Conservation (phyloP, 345 rosid species). For the sweet orange (Citrus sinensis) region DVS_A1.0 CM039164.1:3011001-3011500, state of each 20-base stretch:
- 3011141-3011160: not conserved
- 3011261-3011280: not conserved
- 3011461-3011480: not conserved
- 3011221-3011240: too few relatives aligned
- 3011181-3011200: too few relatives aligned
- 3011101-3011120: constrained; percentile 13
- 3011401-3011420: not conserved
- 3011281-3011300: not conserved
- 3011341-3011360: not conserved
- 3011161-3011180: constrained; percentile 15
- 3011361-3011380: not conserved
- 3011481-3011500: not conserved
- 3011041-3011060: constrained; percentile 30
- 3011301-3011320: not conserved
- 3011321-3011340: not conserved
- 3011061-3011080: constrained; percentile 3
- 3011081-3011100: constrained; percentile 12
- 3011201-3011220: too few relatives aligned
- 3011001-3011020: not conserved
- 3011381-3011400: not conserved
- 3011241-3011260: too few relatives aligned
- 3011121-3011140: not conserved
- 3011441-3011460: not conserved
- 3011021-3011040: constrained; percentile 8
- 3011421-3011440: too few relatives aligned